phyloP scores from a whole-genome alignment of 148 eudicot genomes.

The Cornus kousa region DNA sequence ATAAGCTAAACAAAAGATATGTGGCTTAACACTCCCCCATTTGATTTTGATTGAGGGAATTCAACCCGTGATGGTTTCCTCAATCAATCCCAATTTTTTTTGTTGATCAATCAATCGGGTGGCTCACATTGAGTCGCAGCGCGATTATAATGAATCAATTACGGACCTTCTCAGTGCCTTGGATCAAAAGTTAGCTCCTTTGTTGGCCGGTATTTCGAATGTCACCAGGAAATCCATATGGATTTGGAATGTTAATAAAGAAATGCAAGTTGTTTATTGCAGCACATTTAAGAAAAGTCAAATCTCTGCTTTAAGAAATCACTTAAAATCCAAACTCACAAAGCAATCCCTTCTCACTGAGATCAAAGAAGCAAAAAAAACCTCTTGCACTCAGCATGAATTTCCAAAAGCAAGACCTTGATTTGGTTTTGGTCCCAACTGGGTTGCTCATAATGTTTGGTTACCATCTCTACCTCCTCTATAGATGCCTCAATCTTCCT shows the following conservation, averaged over 20 bases:
- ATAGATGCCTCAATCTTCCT: constrained; percentile 42
- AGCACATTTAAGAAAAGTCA: constrained; percentile 7
- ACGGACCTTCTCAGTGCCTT: no score
- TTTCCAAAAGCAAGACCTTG: constrained; percentile 52
- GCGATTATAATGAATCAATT: no score
- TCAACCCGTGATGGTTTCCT: no score
- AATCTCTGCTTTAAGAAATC: background rate
- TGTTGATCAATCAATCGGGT: no score
- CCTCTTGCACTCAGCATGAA: constrained; percentile 18
- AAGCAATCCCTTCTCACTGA: background rate
- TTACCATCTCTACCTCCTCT: constrained; percentile 59
- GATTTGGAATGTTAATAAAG: background rate
- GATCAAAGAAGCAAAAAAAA: background rate
- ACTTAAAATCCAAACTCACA: background rate
- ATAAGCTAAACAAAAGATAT: no score
- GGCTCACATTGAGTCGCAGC: no score
- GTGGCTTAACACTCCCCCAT: no score
- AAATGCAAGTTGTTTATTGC: constrained; percentile 12
- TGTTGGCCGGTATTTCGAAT: no score
- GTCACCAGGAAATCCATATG: no score
- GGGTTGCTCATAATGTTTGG: constrained; percentile 61
- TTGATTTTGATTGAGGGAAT: no score
- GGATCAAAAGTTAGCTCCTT: no score
- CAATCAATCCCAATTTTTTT: no score
- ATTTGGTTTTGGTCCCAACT: constrained; percentile 67